Evolutionary conservation across 2,329 filamentous ascomycete genomes (phyloP), one percentile per base, ranked within the genome.

Genomic region (Claviceps arundinis): DNA sequence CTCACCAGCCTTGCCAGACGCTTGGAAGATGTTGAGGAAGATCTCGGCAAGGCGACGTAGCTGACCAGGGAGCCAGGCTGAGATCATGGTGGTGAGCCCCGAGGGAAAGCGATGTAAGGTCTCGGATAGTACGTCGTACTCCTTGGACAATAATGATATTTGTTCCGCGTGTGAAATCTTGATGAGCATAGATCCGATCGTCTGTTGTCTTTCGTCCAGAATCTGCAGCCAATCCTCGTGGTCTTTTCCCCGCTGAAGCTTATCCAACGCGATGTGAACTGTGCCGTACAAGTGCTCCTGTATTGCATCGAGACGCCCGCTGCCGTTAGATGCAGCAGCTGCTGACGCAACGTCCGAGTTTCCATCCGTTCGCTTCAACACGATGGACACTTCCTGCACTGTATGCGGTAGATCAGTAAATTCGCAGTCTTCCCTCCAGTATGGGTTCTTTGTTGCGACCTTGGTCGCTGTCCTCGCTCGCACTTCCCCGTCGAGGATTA

Each of bases 21-120:
- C 90, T 63, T 98, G 93, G 61, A 91, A 98, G 50, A 98, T 95
- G 64, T 97, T 94, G 56, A 97, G 72, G 40, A 97, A 80, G 30
- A 86, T 82, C 63, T 96, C 90, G 2, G 89, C 87, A 8, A 97
- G 68, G n/a, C 81, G 77, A 50, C 85, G 85, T 37, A 96, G 73
- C 61, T 89, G 86, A 2, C 82, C 80, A 0, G 89, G 85, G 51
- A 96, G 75, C 52, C 86, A 80, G 45, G 87, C 80, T 2, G 89
- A 83, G 58, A 98, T 87, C 64, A 95, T 86, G 40, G 87, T 76
- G 0, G 91, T 96, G 52, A 98, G 72, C 0, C 87, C 87, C 37
- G 86, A 85, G 41, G 82, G 81, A 64, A 97, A 96, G 5, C 83
- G 81, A 61, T 96, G 89, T 30, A 98, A 73, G 30, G 96, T 73